phyloP scores from a whole-genome alignment of 2,329 filamentous ascomycete species.

The Helicocarpus griseus region DNA sequence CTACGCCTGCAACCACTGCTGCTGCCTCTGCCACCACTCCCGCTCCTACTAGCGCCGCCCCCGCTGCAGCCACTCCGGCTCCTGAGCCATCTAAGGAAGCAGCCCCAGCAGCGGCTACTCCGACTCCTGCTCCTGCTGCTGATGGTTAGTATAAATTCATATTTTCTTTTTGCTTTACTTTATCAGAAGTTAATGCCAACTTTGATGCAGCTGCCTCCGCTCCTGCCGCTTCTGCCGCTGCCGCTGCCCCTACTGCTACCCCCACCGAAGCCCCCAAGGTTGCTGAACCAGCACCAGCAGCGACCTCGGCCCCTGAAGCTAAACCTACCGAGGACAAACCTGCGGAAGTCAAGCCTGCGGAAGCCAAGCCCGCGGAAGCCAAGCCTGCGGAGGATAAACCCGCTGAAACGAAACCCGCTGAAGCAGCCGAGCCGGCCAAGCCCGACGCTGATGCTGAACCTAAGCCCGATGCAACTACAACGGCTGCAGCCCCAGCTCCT shows the following conservation, averaged over 20 bases:
- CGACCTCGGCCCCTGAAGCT: neutral
- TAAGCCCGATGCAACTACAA: constrained; percentile 3
- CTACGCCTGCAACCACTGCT: constrained; percentile 9
- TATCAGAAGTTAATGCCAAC: neutral
- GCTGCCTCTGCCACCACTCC: constrained; percentile 23
- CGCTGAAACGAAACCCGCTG: constrained; percentile 1
- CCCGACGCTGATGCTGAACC: neutral
- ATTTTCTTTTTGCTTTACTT: neutral
- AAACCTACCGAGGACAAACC: constrained; percentile 3
- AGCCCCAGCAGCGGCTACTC: neutral
- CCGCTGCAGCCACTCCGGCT: neutral
- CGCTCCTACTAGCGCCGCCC: constrained; percentile 23
- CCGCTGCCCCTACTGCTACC: constrained; percentile 1
- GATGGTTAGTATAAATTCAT: neutral
- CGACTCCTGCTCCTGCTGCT: constrained; percentile 1
- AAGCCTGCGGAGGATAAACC: constrained; percentile 2
- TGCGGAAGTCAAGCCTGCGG: constrained; percentile 1
- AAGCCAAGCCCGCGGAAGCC: neutral
- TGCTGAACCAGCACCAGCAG: constrained; percentile 4
- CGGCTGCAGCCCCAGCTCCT: constrained; percentile 5
- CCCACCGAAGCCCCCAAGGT: constrained; percentile 1
- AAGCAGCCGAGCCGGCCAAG: neutral
- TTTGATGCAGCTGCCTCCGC: constrained; percentile 4
- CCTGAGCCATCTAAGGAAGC: no score
- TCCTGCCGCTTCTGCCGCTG: constrained; percentile 4